Base-by-base conservation (phyloP, 768 basidiomycete genomes). In the Trametes elegans region DNA sequence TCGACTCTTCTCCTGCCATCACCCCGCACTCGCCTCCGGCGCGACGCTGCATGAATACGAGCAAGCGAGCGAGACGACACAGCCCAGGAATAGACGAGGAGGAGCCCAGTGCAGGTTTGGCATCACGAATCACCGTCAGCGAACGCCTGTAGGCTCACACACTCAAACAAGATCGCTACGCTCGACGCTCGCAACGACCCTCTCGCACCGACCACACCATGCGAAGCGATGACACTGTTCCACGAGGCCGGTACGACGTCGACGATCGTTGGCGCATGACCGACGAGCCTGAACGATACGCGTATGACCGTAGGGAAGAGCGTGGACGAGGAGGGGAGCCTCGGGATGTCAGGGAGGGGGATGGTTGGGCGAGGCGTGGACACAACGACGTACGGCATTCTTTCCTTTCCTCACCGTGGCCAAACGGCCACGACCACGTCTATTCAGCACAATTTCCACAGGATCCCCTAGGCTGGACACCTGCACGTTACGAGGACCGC, bases 171-270 rank as follows among this genome's bases (percentile, higher is more conserved):
- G 57, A 73, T 60, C 75, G 75, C 61, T 50, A 65, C 55, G 46
- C 59, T 52, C 64, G 62, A 55, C 71, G 70, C 44, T 65, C 77
- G 39, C 42, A 40, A 40, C 40, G 80, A 84, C 62, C 73, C 67
- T 57, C 72, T 71, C 69, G 77, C 75, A 68, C 62, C 77, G 60
- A 75, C 77, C 57, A 59, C 59, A 49, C 57, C 49, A 66, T 66
- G 68, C 79, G 67, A 65, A 76, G 81, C 63, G 84, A 84, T 48
- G 70, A 75, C 10, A 72, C 79, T 49, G 72, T 79, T 16, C 80
- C 83, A 61, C 77, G 80, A 28, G 50, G 45, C 40, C 75, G 71
- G 63, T 79, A 73, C 64, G 81, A 74, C 62, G 77, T 77, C 35
- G 72, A 77, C 55, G 77, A 76, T 60, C 52, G 47, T 23, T 84